Base-by-base conservation (phyloP, 1,284 basidiomycete species). In the Boletellus deceptivus region DNA sequence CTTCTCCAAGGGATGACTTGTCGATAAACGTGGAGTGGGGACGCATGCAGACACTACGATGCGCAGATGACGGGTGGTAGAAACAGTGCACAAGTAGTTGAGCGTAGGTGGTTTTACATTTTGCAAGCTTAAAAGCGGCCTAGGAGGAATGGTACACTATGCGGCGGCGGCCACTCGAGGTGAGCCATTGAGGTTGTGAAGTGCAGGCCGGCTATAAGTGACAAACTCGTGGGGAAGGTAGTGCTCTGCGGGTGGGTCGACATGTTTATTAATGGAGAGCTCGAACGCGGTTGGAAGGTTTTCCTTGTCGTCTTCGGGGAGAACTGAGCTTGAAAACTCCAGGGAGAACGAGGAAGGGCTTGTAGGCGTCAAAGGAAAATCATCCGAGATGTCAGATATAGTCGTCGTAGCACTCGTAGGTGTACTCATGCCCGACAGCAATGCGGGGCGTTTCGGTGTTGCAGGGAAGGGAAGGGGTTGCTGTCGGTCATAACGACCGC, bases 171-270 rank as follows among this genome's bases (percentile, higher is more conserved):
- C 70, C 55, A 69, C 61, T 52, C 65, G 67, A 24, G 70, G 72
- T 36, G 74, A 69, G 55, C 71, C 66, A 59, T 81, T 81, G 63
- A 77, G 76, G 65, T 76, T 85, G 66, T 89, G 86, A 44, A 90
- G 79, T 55, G 82, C 85, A 47, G 80, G 78, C 38, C 87, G 84
- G 64, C 86, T 81, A 67, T 86, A 85, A 37, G 78, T 70, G 58
- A 89, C 83, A 65, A 84, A 88, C 71, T 90, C 88, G 64, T 89
- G 85, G 3, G 88, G 84, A 52, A 88, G 77, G 66, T 77, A 88
- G 64, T 90, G 85, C 52, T 89, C 87, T 38, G 85, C 81, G 22
- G 82, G 72, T 48, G 76, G 73, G 61, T 86, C 86, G 53, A 79
- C 72, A 52, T 77, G 77, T 70, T 90, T 89, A 70, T 82, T 86